phyloP scores from a whole-genome alignment of 495 filamentous ascomycete genomes.

The Amorphotheca resinae region DNA sequence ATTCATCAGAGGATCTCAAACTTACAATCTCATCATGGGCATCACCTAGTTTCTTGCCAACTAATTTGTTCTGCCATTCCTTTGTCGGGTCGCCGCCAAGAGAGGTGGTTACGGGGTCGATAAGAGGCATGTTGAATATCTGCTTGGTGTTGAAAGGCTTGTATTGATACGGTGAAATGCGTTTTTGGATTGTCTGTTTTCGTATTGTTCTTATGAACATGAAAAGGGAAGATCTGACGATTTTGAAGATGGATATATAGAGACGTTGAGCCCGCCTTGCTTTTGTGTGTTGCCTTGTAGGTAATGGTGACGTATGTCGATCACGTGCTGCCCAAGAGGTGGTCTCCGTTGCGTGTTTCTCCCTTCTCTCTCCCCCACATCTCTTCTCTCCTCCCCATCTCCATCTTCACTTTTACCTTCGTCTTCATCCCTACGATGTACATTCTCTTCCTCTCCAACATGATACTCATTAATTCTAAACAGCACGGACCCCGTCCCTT shows the following conservation, averaged over 20 bases:
- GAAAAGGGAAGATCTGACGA: neutral
- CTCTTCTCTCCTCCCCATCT: too few relatives aligned
- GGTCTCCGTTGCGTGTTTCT: too few relatives aligned
- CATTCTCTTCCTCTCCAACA: too few relatives aligned
- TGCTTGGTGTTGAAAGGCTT: slow-evolving; percentile 5
- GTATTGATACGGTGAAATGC: slow-evolving; percentile 4
- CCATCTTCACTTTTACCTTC: too few relatives aligned
- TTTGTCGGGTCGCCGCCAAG: slow-evolving; percentile 26
- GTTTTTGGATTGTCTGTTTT: slow-evolving; percentile 1
- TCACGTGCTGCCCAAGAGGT: too few relatives aligned
- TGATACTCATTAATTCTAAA: too few relatives aligned
- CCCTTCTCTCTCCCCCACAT: too few relatives aligned
- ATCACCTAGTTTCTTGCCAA: slow-evolving; percentile 59
- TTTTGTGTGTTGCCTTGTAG: neutral
- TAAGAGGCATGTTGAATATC: slow-evolving; percentile 59
- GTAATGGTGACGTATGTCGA: slow-evolving; percentile 3
- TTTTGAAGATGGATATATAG: slow-evolving; percentile 1
- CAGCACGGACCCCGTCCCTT: too few relatives aligned
- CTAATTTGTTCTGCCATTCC: slow-evolving; percentile 62
- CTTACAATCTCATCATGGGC: slow-evolving; percentile 36
- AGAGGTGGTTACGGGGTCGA: slow-evolving; percentile 58
- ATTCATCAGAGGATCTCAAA: slow-evolving; percentile 4
- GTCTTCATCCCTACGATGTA: too few relatives aligned
- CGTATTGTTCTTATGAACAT: too few relatives aligned
- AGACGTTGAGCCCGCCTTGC: neutral